phyloP scores from a whole-genome alignment of 1,284 basidiomycete species.

The Gymnopus androsaceus region DNA sequence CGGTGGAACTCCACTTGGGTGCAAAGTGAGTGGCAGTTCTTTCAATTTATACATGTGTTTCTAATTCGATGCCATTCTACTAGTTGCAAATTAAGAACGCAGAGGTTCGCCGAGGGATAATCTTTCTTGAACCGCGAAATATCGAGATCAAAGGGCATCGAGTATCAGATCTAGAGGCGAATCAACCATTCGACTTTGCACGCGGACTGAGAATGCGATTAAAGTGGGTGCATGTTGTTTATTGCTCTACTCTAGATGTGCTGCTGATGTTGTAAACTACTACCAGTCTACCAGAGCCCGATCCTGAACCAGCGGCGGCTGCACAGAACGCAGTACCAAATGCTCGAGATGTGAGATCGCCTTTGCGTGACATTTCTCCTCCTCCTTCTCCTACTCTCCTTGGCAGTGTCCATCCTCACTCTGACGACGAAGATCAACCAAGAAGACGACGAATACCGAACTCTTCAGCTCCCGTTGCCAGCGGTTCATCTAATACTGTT shows the following conservation, averaged over 20 bases:
- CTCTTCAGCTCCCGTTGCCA: slow-evolving; percentile 10
- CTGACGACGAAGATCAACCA: slow-evolving; percentile 48
- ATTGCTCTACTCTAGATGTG: background rate
- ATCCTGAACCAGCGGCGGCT: background rate
- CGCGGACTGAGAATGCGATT: slow-evolving; percentile 56
- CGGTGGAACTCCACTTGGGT: slow-evolving; percentile 69
- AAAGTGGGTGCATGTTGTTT: slow-evolving; percentile 48
- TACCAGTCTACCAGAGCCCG: slow-evolving; percentile 12
- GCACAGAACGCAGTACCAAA: slow-evolving; percentile 4
- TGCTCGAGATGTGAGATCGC: slow-evolving; percentile 33
- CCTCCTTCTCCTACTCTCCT: slow-evolving; percentile 33
- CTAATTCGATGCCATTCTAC: background rate
- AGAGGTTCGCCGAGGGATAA: slow-evolving; percentile 61
- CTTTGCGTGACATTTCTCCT: slow-evolving; percentile 45
- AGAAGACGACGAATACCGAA: slow-evolving; percentile 31
- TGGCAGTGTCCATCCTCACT: slow-evolving; percentile 29
- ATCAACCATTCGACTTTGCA: slow-evolving; percentile 55
- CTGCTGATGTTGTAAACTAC: background rate
- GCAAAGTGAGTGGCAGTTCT: slow-evolving; percentile 54
- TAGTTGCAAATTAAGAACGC: slow-evolving; percentile 70
- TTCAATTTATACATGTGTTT: slow-evolving; percentile 2
- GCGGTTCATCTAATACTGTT: slow-evolving; percentile 9
- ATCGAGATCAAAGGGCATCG: slow-evolving; percentile 58
- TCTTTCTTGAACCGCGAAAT: slow-evolving; percentile 67
- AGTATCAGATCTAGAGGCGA: slow-evolving; percentile 58